Conservation (phyloP, 1,139 yeast genomes). For the Blastobotrys niveus region DNA sequence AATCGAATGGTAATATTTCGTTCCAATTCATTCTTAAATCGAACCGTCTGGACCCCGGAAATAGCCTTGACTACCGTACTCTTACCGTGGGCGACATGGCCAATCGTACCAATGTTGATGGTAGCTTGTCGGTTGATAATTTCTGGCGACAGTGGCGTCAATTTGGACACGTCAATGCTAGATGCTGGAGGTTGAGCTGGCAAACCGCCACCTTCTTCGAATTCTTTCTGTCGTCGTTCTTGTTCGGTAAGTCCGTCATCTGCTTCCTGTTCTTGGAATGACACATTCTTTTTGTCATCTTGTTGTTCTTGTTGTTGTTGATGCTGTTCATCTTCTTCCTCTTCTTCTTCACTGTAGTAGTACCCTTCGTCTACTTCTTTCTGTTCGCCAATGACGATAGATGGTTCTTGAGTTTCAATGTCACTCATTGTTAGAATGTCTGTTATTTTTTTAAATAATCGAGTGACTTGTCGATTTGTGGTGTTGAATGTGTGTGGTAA, state of each 20-base stretch:
- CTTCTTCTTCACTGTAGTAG: conserved; percentile 49
- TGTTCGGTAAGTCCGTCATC: conserved; percentile 48
- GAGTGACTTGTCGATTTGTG: too few relatives aligned
- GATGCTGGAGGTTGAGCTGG: conserved; percentile 86
- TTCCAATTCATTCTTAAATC: conserved; percentile 97
- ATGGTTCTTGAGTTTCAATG: conserved; percentile 79
- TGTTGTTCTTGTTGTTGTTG: conserved; percentile 35
- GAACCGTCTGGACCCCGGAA: conserved; percentile 97
- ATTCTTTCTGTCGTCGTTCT: conserved; percentile 75
- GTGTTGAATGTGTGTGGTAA: too few relatives aligned
- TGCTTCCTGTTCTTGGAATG: conserved; percentile 63
- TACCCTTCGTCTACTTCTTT: conserved; percentile 38
- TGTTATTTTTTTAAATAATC: too few relatives aligned
- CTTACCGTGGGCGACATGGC: conserved; percentile 99
- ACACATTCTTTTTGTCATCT: conserved; percentile 43
- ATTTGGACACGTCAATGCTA: conserved; percentile 60
- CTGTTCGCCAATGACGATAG: conserved; percentile 75
- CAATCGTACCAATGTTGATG: conserved; percentile 97
- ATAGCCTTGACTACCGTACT: conserved; percentile 98
- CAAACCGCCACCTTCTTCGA: conserved; percentile 96
- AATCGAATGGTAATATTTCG: conserved; percentile 97
- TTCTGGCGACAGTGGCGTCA: conserved; percentile 88
- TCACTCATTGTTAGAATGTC: conserved; percentile 45
- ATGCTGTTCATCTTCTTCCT: conserved; percentile 34
- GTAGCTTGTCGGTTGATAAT: conserved; percentile 99